Percentiles rank a stretch among this genome's conserved stretches.
phyloP scores from a whole-genome alignment of 73 alveolate genomes.

The Uronychia setigera region DNA sequence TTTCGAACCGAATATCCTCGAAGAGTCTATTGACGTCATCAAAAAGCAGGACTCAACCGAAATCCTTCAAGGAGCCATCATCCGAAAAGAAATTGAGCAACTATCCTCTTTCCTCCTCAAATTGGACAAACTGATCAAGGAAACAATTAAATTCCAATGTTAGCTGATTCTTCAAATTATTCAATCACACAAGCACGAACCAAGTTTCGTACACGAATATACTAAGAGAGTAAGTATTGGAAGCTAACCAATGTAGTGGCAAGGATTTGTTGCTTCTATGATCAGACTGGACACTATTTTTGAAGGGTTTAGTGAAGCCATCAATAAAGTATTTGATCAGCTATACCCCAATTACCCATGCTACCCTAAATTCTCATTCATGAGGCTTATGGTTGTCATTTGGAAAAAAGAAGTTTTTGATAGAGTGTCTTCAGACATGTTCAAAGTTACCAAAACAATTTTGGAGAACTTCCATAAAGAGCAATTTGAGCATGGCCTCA shows the following conservation, averaged over 20 bases:
- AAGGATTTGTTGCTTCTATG: background rate
- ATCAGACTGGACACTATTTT: background rate
- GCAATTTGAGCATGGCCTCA: background rate
- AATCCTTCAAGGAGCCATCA: background rate
- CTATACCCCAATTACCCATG: background rate
- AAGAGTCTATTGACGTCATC: too few relatives aligned
- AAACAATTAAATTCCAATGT: background rate
- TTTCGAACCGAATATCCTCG: background rate
- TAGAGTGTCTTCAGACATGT: background rate
- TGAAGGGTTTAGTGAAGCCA: background rate
- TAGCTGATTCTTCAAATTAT: background rate
- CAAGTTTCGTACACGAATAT: background rate
- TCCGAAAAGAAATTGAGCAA: too few relatives aligned
- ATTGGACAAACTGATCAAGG: background rate
- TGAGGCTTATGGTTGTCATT: background rate
- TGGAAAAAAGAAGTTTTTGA: background rate
- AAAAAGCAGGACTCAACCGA: too few relatives aligned
- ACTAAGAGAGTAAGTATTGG: background rate
- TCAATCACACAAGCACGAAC: background rate
- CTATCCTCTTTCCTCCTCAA: background rate
- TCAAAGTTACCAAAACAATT: background rate
- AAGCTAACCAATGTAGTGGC: background rate
- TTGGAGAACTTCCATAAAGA: background rate
- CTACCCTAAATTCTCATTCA: background rate
- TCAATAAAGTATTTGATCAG: background rate